These are phyloP conservation scores for Bipolaris bicolor DNA, from an alignment of 2,329 filamentous ascomycete species.

Conservation along the genomic window DNA sequence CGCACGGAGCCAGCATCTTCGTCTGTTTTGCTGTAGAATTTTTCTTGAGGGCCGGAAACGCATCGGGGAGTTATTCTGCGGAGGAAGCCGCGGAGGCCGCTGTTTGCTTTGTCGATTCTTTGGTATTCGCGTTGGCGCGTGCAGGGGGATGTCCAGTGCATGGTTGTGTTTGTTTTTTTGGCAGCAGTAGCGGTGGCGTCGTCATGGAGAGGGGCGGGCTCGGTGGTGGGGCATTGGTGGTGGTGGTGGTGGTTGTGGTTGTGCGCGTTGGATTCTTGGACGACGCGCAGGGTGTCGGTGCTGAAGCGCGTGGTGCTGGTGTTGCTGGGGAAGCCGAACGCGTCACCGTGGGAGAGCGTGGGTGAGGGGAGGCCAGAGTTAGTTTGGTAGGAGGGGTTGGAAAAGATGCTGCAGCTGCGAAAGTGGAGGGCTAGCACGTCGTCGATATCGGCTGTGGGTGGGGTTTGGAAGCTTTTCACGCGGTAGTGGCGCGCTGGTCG, in stretches of 20 bases:
- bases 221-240: neutral
- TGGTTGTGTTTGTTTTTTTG: slow-evolving; percentile 36
- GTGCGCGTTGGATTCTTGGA: slow-evolving; percentile 15
- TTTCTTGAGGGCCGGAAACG: slow-evolving; percentile 40
- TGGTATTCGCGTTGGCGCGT: slow-evolving; percentile 46
- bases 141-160: slow-evolving; percentile 48
- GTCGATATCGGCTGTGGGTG: slow-evolving; percentile 42
- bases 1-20: slow-evolving; percentile 47
- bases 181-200: neutral
- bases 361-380: slow-evolving; percentile 30
- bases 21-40: slow-evolving; percentile 48
- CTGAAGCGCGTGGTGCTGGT: slow-evolving; percentile 24
- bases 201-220: slow-evolving; percentile 6
- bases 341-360: slow-evolving; percentile 27
- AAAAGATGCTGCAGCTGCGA: slow-evolving; percentile 47
- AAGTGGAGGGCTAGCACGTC: slow-evolving; percentile 50
- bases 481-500: slow-evolving; percentile 45
- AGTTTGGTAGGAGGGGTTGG: slow-evolving; percentile 39
- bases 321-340: slow-evolving; percentile 12
- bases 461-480: slow-evolving; percentile 42
- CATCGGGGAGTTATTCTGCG: slow-evolving; percentile 42
- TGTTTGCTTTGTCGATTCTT: slow-evolving; percentile 47
- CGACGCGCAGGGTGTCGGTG: slow-evolving; percentile 22
- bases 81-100: slow-evolving; percentile 44
- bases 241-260: slow-evolving; percentile 25